Evolutionary conservation across 352 stramenopile species (phyloP).

Genomic region (Nothophytophthora sp.): DNA sequence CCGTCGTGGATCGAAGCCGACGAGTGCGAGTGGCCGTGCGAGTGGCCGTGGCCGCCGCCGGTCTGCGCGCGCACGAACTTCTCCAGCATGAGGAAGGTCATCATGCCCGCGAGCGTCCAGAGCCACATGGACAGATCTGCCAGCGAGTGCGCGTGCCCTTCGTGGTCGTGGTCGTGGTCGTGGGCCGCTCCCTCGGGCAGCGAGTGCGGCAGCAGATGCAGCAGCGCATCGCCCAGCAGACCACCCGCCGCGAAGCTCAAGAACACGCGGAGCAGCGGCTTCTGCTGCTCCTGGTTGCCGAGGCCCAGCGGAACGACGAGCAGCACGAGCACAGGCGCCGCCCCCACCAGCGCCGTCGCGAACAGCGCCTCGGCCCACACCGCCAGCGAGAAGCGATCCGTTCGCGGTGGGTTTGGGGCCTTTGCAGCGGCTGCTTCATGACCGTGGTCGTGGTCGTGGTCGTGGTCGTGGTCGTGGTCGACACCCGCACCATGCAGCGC

Average conservation of each 20-base stretch:
- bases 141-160: conserved; percentile 58
- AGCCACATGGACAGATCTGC: conserved; percentile 72
- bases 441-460: conserved; percentile 19
- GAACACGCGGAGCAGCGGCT: conserved; percentile 80
- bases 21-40: conserved; percentile 31
- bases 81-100: conserved; percentile 80
- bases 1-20: conserved; percentile 25
- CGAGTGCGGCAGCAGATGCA: conserved; percentile 91
- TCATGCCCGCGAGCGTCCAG: conserved; percentile 72
- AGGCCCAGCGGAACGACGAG: conserved; percentile 70
- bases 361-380: conserved; percentile 71
- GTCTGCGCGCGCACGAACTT: conserved; percentile 81
- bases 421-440: too few species aligned
- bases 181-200: conserved; percentile 38
- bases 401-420: too few species aligned
- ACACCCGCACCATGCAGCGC: too few species aligned
- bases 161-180: conserved; percentile 35
- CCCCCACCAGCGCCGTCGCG: conserved; percentile 72
- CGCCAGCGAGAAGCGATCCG: conserved; percentile 39
- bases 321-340: conserved; percentile 68
- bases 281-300: conserved; percentile 54
- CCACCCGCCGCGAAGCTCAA: conserved; percentile 89
- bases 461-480: conserved; percentile 32
- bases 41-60: conserved; percentile 33
- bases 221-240: conserved; percentile 88